Base-by-base conservation (phyloP, 129 eudicot genomes). In the Silybum marianum region DNA sequence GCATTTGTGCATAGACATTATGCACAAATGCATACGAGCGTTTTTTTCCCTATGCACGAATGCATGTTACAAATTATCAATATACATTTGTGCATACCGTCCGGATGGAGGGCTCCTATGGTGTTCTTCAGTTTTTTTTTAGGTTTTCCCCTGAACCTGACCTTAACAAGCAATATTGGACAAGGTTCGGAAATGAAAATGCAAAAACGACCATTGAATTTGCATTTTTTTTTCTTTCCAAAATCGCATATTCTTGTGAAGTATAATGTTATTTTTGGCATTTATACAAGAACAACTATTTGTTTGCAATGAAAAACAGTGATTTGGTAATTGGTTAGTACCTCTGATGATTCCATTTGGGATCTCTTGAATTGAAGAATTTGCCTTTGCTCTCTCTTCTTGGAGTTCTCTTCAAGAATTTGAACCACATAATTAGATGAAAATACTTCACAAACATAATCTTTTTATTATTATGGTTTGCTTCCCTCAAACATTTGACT, bases 281-380 rank as follows among this genome's bases (percentile, higher is more conserved):
- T 19, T 62, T 62, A 22, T 65, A 65, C 30, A 65, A 65, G 69
- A 65, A 19, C 28, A 0, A 60, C 9, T 2, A 60, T 60, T 60
- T 60, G 26, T 19, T 80, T 58, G 78, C 44, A 69, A 51, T 10
- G 13, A 6, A 69, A 75, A 32, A 14, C 6, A 12, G 18, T 54
- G 6, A 48, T 48, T 34, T 10, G 36, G 36, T 32, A 32, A 32
- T 32, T 32, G 14, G 26, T 23, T 63, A 18, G 74, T 86, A 88
- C 93, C 93, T 89, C 83, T 11, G 84, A 42, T 21, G 77, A 75
- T 36, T 60, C 85, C 78, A 44, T 84, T n/a, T 72, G 85, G 73
- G 81, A 4, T 73, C 60, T 89, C 46, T 76, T 81, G 30, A 42
- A 9, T 22, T 38, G 72, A 22, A 28, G 75, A 60, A 44, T 25